These are phyloP conservation scores for Ceratonia siliqua DNA, from an alignment of 306 rosid genomes.

Conservation along the genomic window DNA sequence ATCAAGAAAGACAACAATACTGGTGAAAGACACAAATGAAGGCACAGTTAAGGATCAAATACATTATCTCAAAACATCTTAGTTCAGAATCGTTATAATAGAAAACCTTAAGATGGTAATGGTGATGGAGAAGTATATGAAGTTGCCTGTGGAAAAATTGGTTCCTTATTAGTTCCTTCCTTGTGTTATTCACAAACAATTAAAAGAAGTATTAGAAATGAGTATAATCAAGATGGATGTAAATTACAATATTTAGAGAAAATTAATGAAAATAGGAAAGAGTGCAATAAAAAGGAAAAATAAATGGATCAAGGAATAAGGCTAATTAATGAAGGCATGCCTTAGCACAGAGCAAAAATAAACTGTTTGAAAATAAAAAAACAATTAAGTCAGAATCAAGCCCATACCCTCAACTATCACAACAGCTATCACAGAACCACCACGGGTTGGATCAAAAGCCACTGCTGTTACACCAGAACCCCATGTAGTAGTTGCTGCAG, in stretches of 20 bases:
- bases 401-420: constrained; percentile 89
- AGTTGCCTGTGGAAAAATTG: constrained; percentile 1
- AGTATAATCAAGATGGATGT: neutral
- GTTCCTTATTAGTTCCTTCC: no score
- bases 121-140: neutral
- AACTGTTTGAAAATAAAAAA: neutral
- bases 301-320: neutral
- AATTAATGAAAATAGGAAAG: constrained; percentile 14
- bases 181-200: no score
- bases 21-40: neutral
- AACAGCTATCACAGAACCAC: constrained; percentile 97
- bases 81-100: neutral
- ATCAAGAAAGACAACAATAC: neutral
- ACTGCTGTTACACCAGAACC: constrained; percentile 99
- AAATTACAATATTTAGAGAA: neutral
- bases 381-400: constrained; percentile 23
- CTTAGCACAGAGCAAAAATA: constrained; percentile 1
- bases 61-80: neutral
- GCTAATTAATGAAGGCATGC: neutral
- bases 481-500: constrained; percentile 99
- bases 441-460: constrained; percentile 94
- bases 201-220: neutral
- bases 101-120: neutral
- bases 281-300: neutral
- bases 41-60: neutral